Base-by-base conservation (phyloP, 345 rosid species). In the rapeseed (Brassica napus) region DNA sequence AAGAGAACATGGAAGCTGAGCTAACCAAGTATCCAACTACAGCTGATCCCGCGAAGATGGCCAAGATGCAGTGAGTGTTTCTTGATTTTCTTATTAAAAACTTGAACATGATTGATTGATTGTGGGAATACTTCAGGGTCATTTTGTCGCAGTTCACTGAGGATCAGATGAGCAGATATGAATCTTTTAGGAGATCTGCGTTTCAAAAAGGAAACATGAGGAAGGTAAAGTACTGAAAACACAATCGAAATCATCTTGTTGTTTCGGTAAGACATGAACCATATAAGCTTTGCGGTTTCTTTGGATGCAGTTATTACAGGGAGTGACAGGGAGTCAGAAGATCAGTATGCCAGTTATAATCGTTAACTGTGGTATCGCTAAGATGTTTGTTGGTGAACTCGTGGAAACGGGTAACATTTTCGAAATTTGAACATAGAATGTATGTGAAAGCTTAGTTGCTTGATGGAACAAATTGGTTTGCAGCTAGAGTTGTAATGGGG, bases 321-420 rank as follows among this genome's bases (percentile, higher is more conserved):
- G 92, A 83, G 84, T 92, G 55, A 92, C 94, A 3, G 97, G 97
- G 78, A 82, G 83, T 84, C 99, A 96, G 85, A 96, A 93, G 84
- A 83, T 90, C 71, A 63, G 70, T 62, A 52, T 89, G 72, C 99
- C 97, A 12, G 87, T 96, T 88, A 89, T 90, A 2, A 96, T 92
- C 47, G 97, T 86, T 4, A 91, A 88, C 60, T 93, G 97, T 71
- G 98, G 98, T 65, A 93, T 96, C 34, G 95, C 97, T 6, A 96
- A 96, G 85, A 89, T 96, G 99, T 96, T 93, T 83, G 99, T 93
- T n/a, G 98, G 98, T n/a, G 98, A 96, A 75, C 93, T 93, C 63
- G 86, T 96, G 30, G 99, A 96, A 85, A 92, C 91, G 85, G 98
- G 99, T 91, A 49, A 54, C 2, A 2, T 2, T 7, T 39, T 16